Evolutionary conservation across 495 filamentous ascomycete genomes (phyloP).

Genomic region (Penicillium desertorum): DNA sequence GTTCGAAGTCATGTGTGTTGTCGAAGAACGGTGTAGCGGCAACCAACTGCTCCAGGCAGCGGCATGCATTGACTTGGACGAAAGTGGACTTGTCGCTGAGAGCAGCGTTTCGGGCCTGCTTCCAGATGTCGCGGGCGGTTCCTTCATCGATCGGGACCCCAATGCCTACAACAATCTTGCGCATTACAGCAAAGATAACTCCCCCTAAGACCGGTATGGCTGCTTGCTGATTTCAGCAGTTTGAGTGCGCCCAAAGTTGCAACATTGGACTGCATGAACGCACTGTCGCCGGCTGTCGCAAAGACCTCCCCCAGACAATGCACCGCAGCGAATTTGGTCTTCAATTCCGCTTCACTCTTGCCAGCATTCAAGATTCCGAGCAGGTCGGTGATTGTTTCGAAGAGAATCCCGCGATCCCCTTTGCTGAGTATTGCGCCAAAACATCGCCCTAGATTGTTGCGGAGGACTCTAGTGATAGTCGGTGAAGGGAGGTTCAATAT

Average conservation of each 20-base stretch:
- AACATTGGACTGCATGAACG: constrained; percentile 77
- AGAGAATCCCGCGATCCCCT: constrained; percentile 88
- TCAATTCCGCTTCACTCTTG: constrained; percentile 77
- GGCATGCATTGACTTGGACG: constrained; percentile 76
- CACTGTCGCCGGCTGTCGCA: constrained; percentile 87
- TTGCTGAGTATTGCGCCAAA: constrained; percentile 81
- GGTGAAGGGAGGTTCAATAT: constrained; percentile 85
- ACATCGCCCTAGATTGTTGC: constrained; percentile 81
- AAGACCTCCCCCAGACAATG: constrained; percentile 88
- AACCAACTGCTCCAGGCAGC: constrained; percentile 73
- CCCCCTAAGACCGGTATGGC: constrained; percentile 79
- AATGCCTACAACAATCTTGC: constrained; percentile 72
- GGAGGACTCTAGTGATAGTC: constrained; percentile 80
- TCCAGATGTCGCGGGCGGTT: constrained; percentile 90
- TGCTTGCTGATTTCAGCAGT: constrained; percentile 74
- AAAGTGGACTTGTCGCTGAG: constrained; percentile 78
- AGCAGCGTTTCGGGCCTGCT: constrained; percentile 76
- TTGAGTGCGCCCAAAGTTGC: constrained; percentile 70
- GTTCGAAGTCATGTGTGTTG: constrained; percentile 89
- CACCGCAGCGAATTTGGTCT: constrained; percentile 80
- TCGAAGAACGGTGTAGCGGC: constrained; percentile 76
- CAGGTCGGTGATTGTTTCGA: constrained; percentile 90
- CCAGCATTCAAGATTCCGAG: constrained; percentile 69
- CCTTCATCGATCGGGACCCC: constrained; percentile 76
- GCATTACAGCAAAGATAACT: constrained; percentile 76